Evolutionary conservation across 2,329 filamentous ascomycete genomes (phyloP).

Genomic region (Monosporascus sp.): DNA sequence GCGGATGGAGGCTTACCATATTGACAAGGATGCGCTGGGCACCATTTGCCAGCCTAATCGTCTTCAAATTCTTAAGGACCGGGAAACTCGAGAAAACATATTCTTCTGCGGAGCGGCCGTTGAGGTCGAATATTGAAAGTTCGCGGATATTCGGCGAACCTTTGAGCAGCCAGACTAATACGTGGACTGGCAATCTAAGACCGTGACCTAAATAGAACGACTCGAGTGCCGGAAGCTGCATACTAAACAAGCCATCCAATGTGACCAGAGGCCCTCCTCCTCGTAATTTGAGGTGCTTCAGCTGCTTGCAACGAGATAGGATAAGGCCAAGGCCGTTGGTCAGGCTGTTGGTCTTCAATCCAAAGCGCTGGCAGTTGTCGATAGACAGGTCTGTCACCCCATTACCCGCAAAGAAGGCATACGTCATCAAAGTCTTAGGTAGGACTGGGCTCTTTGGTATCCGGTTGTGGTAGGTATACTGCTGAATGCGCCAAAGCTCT

Average conservation of each 20-base stretch:
- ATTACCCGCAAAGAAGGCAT: constrained; percentile 4
- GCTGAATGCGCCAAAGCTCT: constrained; percentile 18
- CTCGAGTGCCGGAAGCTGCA: constrained; percentile 8
- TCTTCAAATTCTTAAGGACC: background rate
- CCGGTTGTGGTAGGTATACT: background rate
- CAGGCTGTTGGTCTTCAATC: constrained; percentile 4
- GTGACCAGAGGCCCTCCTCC: background rate
- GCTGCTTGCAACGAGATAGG: constrained; percentile 4
- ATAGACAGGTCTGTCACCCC: constrained; percentile 13
- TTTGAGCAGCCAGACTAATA: background rate
- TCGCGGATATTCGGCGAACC: background rate
- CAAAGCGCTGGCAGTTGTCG: constrained; percentile 7
- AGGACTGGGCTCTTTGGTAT: constrained; percentile 4
- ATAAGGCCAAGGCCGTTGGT: constrained; percentile 2
- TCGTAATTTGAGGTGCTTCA: constrained; percentile 17
- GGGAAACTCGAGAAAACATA: background rate
- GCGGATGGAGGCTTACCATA: background rate
- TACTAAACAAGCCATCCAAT: background rate
- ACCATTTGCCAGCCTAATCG: background rate
- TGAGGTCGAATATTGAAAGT: background rate
- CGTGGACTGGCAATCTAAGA: background rate
- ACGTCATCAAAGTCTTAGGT: constrained; percentile 1
- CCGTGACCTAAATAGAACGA: constrained; percentile 5
- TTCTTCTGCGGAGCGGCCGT: background rate
- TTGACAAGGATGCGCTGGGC: background rate